Evolutionary conservation across 441 rosid genomes (phyloP), one percentile per base, ranked within the genome.

Genomic region (Pelargonium myrrhifolium): DNA sequence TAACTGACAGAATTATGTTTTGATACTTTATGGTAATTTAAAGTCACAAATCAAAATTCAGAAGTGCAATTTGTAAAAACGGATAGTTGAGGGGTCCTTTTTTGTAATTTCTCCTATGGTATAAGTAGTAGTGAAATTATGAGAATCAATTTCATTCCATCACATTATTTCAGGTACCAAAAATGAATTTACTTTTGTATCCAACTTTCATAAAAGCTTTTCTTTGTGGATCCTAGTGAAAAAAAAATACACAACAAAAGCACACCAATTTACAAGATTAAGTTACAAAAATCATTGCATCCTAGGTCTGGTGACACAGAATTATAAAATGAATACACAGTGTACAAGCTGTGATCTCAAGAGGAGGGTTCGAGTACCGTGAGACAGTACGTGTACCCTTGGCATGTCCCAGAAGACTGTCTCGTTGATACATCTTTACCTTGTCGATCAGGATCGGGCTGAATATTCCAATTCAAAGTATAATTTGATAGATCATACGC

Each of bases 401-500:
- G 79, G 79, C 89, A 77, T 22, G 79, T 82, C 75, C 97, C 98
- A 0, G 88, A 84, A 55, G 80, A 71, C 58, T 73, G 74, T 45
- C 37, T 70, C 3, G 62, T 60, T 37, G 40, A 37, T 65, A 64
- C 80, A 60, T 67, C 75, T 9, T 39, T 77, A 24, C 61, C 79
- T 71, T 24, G 87, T 72, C 71, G 77, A 42, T 64, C 76, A 3
- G 28, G 70, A 5, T 17, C 45, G 2, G 71, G 64, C 31, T 62
- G 58, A 40, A 89, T 77, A 69, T 80, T 87, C 99, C 98, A 95
- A 35, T 79, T 78, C 80, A 95, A 79, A 35, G 62, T 77, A 75
- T 92, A 95, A 72, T 84, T 86, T 11, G 97, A 87, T 10, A 92
- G 83, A 73, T 87, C 89, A 61, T 87, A 90, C 17, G 82, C 71